Base-by-base conservation (phyloP, 805 yeast genomes). In the Metschnikowia borealis region DNA sequence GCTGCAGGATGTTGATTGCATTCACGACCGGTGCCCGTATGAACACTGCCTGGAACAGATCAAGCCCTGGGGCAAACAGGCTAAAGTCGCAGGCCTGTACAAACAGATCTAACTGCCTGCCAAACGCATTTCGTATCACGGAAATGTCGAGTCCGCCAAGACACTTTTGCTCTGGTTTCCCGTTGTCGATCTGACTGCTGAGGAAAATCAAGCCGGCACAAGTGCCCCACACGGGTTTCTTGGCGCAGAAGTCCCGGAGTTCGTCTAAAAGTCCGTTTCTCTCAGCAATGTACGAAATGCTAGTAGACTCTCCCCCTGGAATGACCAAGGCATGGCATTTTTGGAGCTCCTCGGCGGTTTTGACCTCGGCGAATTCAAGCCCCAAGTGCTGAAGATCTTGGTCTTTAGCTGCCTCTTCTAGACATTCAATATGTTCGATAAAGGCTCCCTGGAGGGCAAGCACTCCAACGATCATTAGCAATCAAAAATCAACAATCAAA, bases 361-460 rank as follows among this genome's bases (percentile, higher is more conserved):
- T 70, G 5, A 87, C 86, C 46, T 79, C 78, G 2, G 73, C 62
- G 23, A 77, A 66, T 8, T 56, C 51, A 39, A 79, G 63, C 6
- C 55, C 51, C 36, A 66, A 61, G 5, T 31, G 17, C 21, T 34
- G 15, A 26, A 56, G 57, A n/a, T 38, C 49, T 13, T 44, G 40
- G 13, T 40, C 37, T 26, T 33, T 46, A 2, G 63, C 46, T 1
- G 60, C 46, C 18, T 44, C 46, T 31, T 50, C 39, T 31, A 57
- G 47, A 55, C 74, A 69, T 11, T 65, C 59, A 6, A 83, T 66
- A 62, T 87, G 95, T 60, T 87, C 95, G 15, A 69, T 63, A 61
- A 85, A 87, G 0, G 94, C 91, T 5, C 95, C 95, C 62, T 87
- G 95, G 17, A 87, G 73, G 0, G 92, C 87, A 47, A 87, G 65